These are phyloP conservation scores for Diphasiastrum complanatum DNA, from an alignment of 83 land plant species.

Conservation along the genomic window DNA sequence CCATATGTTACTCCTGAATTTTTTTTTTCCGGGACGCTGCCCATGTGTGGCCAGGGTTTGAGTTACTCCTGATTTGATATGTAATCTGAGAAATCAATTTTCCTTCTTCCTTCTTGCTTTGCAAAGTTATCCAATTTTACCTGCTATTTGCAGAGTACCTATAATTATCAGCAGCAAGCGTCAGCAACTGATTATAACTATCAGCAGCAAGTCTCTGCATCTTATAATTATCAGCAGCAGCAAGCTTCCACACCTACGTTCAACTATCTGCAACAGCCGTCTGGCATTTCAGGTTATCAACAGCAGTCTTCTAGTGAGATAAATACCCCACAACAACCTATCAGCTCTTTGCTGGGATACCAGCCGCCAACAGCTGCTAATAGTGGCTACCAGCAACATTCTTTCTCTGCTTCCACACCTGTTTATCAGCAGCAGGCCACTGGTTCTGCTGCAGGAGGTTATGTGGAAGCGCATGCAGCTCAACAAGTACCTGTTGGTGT, in stretches of 20 bases:
- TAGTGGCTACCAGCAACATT: neutral
- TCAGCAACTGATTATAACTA: neutral
- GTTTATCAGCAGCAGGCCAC: conserved; percentile 13
- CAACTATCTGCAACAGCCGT: neutral
- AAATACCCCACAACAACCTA: neutral
- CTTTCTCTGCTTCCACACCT: conserved; percentile 1
- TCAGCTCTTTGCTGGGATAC: neutral
- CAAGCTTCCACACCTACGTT: too few relatives aligned
- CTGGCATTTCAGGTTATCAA: neutral
- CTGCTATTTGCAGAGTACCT: too few relatives aligned
- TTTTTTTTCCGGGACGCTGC: too few relatives aligned
- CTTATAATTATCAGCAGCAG: too few relatives aligned
- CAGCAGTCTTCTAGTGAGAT: conserved; percentile 5
- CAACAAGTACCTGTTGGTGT: neutral
- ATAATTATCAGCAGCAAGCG: conserved; percentile 3
- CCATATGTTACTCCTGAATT: neutral
- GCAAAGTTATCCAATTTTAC: too few relatives aligned
- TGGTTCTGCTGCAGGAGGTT: neutral
- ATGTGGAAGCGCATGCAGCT: neutral
- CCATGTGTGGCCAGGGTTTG: too few relatives aligned
- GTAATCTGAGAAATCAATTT: neutral
- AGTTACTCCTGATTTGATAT: neutral
- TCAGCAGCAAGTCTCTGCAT: conserved; percentile 1
- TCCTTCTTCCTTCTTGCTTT: neutral
- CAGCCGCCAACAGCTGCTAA: neutral